phyloP scores from a whole-genome alignment of 495 filamentous ascomycete genomes.

The Penicillium turbatum region DNA sequence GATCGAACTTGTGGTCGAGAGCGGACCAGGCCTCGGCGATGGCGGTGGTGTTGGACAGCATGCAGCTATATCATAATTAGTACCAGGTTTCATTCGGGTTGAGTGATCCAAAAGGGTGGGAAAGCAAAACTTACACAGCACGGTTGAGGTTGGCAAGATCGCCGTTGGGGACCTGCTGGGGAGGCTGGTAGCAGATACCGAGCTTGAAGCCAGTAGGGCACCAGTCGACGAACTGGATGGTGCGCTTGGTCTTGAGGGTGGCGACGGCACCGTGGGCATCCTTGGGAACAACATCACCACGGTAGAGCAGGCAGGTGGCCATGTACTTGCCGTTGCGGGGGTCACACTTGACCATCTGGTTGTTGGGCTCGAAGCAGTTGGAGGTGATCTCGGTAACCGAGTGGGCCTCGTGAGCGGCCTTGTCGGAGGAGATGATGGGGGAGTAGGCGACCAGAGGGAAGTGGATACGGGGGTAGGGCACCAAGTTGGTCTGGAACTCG shows the following conservation, averaged over 20 bases:
- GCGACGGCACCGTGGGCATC: constrained; percentile 89
- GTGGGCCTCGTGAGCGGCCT: constrained; percentile 89
- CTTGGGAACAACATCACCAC: constrained; percentile 95
- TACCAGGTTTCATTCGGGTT: not conserved
- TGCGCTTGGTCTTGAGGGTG: constrained; percentile 95
- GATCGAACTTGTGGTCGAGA: constrained; percentile 97
- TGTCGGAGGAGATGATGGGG: constrained; percentile 87
- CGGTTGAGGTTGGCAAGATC: constrained; percentile 96
- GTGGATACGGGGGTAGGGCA: constrained; percentile 98
- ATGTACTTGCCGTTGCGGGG: constrained; percentile 99
- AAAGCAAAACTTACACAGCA: constrained; percentile 70
- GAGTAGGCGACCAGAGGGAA: constrained; percentile 97
- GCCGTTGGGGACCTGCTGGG: constrained; percentile 90
- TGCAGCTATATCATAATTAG: constrained; percentile 61
- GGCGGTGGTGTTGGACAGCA: constrained; percentile 99
- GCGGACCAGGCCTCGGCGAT: constrained; percentile 98
- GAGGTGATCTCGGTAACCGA: constrained; percentile 61
- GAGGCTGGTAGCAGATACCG: constrained; percentile 98
- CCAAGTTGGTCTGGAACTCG: constrained; percentile 99
- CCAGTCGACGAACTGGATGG: constrained; percentile 99
- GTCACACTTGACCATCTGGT: constrained; percentile 99
- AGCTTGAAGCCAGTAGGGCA: constrained; percentile 99
- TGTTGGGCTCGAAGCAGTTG: constrained; percentile 72
- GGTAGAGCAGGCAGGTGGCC: constrained; percentile 97
- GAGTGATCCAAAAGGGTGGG: not conserved